A percentile compares a stretch with the other conserved stretches of the same genome.
phyloP scores from a whole-genome alignment of 768 basidiomycete genomes.

The Leccinellum luteum region DNA sequence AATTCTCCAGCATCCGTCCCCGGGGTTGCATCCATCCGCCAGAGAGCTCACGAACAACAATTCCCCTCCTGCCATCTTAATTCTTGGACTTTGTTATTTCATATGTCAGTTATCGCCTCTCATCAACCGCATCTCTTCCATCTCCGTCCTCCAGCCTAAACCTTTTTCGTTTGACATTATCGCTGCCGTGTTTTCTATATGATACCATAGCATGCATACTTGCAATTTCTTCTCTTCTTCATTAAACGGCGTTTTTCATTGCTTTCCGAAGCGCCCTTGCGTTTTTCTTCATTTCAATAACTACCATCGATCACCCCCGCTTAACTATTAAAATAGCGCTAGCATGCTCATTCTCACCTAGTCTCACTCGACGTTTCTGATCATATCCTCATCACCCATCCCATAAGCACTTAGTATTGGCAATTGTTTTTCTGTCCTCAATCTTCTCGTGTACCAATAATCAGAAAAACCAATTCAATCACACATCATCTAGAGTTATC shows the following conservation, averaged over 20 bases:
- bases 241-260: background rate
- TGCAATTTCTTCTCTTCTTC: background rate
- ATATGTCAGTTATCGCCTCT: slow-evolving; percentile 13
- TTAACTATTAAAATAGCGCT: slow-evolving; percentile 10
- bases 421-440: no score
- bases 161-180: background rate
- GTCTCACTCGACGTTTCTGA: background rate
- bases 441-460: background rate
- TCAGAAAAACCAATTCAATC: background rate
- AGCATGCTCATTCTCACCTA: slow-evolving; percentile 2
- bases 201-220: slow-evolving; percentile 3
- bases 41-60: background rate
- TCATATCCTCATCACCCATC: background rate
- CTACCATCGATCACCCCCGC: background rate
- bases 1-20: background rate
- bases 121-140: background rate
- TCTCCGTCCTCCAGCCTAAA: background rate
- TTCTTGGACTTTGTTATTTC: slow-evolving; percentile 19
- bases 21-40: background rate
- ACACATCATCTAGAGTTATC: background rate
- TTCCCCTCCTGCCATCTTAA: background rate
- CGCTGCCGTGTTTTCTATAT: background rate
- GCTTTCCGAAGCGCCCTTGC: background rate
- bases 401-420: background rate
- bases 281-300: background rate